A percentile compares a stretch with the other conserved stretches of the same genome.
phyloP scores from a whole-genome alignment of 2,329 filamentous ascomycete genomes.

The Arthrobotrys conoides region DNA sequence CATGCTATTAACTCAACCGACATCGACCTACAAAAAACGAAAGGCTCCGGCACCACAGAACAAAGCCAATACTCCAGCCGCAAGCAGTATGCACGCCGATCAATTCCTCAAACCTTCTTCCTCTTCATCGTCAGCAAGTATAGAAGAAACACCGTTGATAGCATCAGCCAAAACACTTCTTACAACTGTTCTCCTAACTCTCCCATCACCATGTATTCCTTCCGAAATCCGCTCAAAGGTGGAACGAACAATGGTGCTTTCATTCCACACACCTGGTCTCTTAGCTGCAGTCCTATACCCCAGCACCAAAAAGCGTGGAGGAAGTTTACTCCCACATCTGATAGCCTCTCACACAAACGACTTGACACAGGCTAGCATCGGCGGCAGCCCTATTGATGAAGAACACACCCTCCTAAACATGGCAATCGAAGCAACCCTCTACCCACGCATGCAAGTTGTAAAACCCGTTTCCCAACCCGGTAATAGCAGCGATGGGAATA shows the following conservation, averaged over 20 bases:
- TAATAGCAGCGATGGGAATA: slow-evolving; percentile 6
- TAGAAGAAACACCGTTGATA: slow-evolving; percentile 32
- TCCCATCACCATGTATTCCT: slow-evolving; percentile 58
- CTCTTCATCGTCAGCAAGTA: background rate
- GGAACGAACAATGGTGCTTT: slow-evolving; percentile 63
- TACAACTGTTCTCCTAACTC: slow-evolving; percentile 55
- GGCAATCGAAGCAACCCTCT: slow-evolving; percentile 50
- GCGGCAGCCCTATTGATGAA: background rate
- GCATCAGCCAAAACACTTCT: slow-evolving; percentile 60
- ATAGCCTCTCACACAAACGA: slow-evolving; percentile 47
- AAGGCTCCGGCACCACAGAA: slow-evolving; percentile 57
- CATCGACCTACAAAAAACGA: slow-evolving; percentile 52
- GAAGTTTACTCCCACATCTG: slow-evolving; percentile 63
- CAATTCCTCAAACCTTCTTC: slow-evolving; percentile 58
- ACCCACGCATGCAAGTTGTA: slow-evolving; percentile 56
- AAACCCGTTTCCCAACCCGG: slow-evolving; percentile 26
- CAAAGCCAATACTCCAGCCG: slow-evolving; percentile 59
- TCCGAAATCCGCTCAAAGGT: slow-evolving; percentile 63
- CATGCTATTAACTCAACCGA: slow-evolving; percentile 53
- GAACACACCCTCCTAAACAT: slow-evolving; percentile 38
- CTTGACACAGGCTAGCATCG: background rate
- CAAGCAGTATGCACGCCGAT: slow-evolving; percentile 62
- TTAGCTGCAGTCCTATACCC: slow-evolving; percentile 64
- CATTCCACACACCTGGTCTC: slow-evolving; percentile 61
- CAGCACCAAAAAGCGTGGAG: slow-evolving; percentile 35